These are phyloP conservation scores for Phaeolepiota aurea DNA, from an alignment of 768 basidiomycete species.

Conservation along the genomic window DNA sequence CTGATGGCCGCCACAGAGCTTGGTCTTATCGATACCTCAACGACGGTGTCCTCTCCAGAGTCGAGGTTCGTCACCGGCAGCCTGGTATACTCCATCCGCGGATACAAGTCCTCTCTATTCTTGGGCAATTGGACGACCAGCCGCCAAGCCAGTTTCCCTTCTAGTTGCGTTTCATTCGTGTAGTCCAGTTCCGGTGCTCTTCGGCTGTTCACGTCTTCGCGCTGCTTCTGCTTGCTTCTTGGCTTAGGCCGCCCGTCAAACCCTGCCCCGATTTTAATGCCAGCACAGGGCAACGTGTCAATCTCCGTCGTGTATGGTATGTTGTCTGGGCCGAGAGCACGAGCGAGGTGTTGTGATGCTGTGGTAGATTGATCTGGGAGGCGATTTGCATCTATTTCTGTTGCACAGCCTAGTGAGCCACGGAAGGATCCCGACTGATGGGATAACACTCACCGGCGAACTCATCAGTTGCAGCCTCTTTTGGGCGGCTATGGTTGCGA, in stretches of 20 bases:
- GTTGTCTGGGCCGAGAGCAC: slow-evolving; percentile 17
- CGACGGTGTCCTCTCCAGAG: too few relatives aligned
- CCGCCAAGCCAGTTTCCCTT: neutral
- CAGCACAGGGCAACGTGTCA: slow-evolving; percentile 21
- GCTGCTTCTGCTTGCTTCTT: slow-evolving; percentile 5
- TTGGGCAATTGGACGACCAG: slow-evolving; percentile 5
- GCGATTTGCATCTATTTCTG: too few relatives aligned
- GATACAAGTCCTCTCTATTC: neutral
- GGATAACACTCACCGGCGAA: too few relatives aligned
- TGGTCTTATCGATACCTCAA: too few relatives aligned
- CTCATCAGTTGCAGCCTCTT: too few relatives aligned
- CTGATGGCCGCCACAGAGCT: too few relatives aligned
- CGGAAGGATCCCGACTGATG: too few relatives aligned
- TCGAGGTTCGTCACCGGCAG: too few relatives aligned
- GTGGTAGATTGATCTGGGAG: too few relatives aligned
- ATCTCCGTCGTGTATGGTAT: slow-evolving; percentile 18
- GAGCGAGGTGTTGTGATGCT: neutral
- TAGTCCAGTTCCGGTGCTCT: neutral
- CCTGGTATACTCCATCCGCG: neutral
- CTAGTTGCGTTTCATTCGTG: neutral
- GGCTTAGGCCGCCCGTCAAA: slow-evolving; percentile 1
- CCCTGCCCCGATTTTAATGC: slow-evolving; percentile 9
- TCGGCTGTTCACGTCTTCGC: slow-evolving; percentile 8
- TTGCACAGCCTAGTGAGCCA: too few relatives aligned
- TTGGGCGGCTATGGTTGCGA: too few relatives aligned